Base-by-base conservation (phyloP, 2,329 filamentous ascomycete species). In the Aspergillus intermedius region DNA sequence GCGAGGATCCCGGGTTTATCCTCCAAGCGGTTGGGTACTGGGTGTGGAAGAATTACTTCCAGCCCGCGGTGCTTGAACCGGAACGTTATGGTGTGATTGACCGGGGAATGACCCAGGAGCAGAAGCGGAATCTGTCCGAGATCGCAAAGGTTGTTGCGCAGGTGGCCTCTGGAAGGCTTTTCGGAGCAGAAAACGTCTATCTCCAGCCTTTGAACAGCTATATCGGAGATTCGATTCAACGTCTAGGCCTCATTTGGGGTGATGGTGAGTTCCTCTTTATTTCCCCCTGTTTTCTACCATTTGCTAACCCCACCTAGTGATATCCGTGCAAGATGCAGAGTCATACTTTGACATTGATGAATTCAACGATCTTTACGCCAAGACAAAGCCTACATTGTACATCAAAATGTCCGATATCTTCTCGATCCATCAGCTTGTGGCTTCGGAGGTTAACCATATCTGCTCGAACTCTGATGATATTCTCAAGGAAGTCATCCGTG, bases 401-500 rank as follows among this genome's bases (percentile, higher is more conserved):
- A 95, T 98, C 75, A 98, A 98, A 74, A 91, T 98, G 81, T 82
- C 87, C 13, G 93, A 98, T 66, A 91, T 98, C 49, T 97, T 98
- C 67, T 88, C 91, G 44, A 91, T 98, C 50, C 94, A 98, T 71
- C 89, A 86, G 54, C 78, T 97, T 19, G 80, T 97, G 47, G 84
- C 88, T 3, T 78, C 84, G 21, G 89, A 97, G 59, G 80, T 96
- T 44, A 75, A 83, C 4, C 77, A 77, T 49, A 83, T 97, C 52
- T 94, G 88, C 59, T 86, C 88, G 1, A 80, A 76, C 52, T 82
- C 87, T 30, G 91, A 96, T 57, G 93, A 98, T 65, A 80, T 90
- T 51, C 78, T 98, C 49, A 87, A 88, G 50, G 93, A 97, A 69
- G 87, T 96, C 55, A 80, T 98, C 60, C 87, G 90, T 55, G 93